Conservation (phyloP, 1,284 basidiomycete species). For the Trichosporon sp. region DNA sequence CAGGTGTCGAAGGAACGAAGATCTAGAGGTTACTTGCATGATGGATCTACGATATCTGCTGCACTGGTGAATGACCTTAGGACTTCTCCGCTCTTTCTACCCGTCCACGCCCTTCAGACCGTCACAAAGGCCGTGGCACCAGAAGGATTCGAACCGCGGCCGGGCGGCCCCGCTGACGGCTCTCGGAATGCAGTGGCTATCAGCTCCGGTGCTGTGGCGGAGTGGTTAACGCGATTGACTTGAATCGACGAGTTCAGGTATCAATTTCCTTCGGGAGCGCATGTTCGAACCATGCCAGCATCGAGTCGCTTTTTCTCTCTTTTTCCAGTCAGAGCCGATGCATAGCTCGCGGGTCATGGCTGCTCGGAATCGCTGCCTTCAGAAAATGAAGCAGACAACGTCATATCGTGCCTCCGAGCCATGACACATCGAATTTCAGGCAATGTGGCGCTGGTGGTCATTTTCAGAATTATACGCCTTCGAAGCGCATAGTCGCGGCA, state of each 20-base stretch:
- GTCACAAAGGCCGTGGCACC: background rate
- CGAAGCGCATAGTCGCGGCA: no score
- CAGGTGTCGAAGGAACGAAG: slow-evolving; percentile 23
- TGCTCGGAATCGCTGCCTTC: no score
- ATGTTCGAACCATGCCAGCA: background rate
- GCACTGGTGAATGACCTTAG: no score
- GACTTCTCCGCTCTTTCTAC: no score
- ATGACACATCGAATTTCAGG: no score
- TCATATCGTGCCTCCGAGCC: no score
- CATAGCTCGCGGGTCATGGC: background rate
- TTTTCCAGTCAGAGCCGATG: background rate
- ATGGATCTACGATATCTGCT: no score
- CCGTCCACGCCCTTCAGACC: no score
- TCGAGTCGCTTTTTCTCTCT: background rate
- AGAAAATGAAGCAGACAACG: no score
- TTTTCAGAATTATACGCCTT: no score
- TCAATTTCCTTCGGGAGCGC: background rate
- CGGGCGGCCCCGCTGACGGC: background rate
- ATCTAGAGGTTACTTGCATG: no score
- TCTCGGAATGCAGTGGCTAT: background rate
- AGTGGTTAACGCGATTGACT: background rate
- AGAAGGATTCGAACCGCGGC: background rate
- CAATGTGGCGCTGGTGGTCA: no score
- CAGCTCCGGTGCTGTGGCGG: background rate
- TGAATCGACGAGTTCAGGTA: background rate